These are phyloP conservation scores for Taiozyma onychis DNA, from an alignment of 1,139 yeast genomes.

Conservation along the genomic window DNA sequence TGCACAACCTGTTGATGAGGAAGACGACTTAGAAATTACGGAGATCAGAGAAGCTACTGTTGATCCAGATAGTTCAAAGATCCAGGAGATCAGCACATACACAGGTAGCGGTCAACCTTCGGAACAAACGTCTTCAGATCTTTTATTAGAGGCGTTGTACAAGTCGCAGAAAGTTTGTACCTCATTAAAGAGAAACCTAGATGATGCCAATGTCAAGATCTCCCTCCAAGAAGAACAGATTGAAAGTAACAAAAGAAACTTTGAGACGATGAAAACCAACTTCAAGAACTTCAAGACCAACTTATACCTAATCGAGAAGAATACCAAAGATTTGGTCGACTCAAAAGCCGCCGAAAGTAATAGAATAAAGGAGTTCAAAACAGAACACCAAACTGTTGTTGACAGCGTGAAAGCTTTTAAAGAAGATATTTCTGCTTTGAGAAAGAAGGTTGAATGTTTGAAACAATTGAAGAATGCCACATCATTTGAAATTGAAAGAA, in stretches of 20 bases:
- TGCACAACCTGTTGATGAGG: slow-evolving; percentile 3
- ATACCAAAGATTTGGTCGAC: slow-evolving; percentile 6
- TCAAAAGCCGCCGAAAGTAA: slow-evolving; percentile 9
- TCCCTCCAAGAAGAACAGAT: slow-evolving; percentile 12
- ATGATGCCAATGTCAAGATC: slow-evolving; percentile 11
- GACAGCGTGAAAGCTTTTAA: slow-evolving; percentile 5
- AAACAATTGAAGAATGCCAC: slow-evolving; percentile 17
- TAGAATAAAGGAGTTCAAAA: slow-evolving; percentile 6
- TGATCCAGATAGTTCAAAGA: not conserved
- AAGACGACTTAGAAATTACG: slow-evolving; percentile 20
- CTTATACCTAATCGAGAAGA: slow-evolving; percentile 7
- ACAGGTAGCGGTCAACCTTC: not conserved
- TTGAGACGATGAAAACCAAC: slow-evolving; percentile 5
- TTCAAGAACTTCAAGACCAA: slow-evolving; percentile 10
- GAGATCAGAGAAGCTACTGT: slow-evolving; percentile 15
- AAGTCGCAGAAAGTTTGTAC: slow-evolving; percentile 20
- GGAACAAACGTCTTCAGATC: slow-evolving; percentile 2
- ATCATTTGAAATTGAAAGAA: slow-evolving; percentile 18
- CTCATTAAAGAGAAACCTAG: slow-evolving; percentile 14
- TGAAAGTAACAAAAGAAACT: slow-evolving; percentile 1
- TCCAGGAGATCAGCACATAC: not conserved
- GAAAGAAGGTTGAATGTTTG: slow-evolving; percentile 19
- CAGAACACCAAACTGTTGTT: slow-evolving; percentile 5
- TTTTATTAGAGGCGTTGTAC: slow-evolving; percentile 20
- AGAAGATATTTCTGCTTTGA: slow-evolving; percentile 8